These are phyloP conservation scores for Alternaria ethzedia DNA, from an alignment of 2,329 filamentous ascomycete species.

Conservation along the genomic window DNA sequence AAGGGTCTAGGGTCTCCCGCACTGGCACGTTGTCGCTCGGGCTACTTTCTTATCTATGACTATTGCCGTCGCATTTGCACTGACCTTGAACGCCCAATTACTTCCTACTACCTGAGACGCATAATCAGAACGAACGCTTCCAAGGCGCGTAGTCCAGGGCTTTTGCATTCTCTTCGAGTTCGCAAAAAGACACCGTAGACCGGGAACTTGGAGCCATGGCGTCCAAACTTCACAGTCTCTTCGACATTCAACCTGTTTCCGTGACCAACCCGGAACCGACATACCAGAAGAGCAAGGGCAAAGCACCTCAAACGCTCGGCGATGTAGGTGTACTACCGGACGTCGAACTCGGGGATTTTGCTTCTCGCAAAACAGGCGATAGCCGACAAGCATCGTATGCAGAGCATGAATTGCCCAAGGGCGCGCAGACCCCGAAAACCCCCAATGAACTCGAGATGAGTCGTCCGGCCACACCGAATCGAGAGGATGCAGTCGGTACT, in stretches of 20 bases:
- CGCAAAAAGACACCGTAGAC: neutral
- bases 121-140: neutral
- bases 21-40: neutral
- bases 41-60: neutral
- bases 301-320: slow-evolving; percentile 14
- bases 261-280: slow-evolving; percentile 50
- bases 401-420: slow-evolving; percentile 11
- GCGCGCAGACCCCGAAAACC: slow-evolving; percentile 37
- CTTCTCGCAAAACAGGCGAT: slow-evolving; percentile 28
- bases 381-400: slow-evolving; percentile 25
- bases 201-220: slow-evolving; percentile 42
- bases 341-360: slow-evolving; percentile 45
- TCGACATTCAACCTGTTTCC: slow-evolving; percentile 51
- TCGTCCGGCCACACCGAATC: slow-evolving; percentile 56
- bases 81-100: neutral
- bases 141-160: neutral
- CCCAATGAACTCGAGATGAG: slow-evolving; percentile 61
- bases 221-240: slow-evolving; percentile 47
- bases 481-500: slow-evolving; percentile 52
- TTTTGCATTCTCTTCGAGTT: neutral
- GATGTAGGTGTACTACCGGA: slow-evolving; percentile 30
- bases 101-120: neutral
- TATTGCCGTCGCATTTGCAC: neutral
- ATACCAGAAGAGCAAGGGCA: slow-evolving; percentile 31
- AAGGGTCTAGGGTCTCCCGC: neutral